phyloP scores from a whole-genome alignment of 306 rosid species.

The Abrus pulchellus region DNA sequence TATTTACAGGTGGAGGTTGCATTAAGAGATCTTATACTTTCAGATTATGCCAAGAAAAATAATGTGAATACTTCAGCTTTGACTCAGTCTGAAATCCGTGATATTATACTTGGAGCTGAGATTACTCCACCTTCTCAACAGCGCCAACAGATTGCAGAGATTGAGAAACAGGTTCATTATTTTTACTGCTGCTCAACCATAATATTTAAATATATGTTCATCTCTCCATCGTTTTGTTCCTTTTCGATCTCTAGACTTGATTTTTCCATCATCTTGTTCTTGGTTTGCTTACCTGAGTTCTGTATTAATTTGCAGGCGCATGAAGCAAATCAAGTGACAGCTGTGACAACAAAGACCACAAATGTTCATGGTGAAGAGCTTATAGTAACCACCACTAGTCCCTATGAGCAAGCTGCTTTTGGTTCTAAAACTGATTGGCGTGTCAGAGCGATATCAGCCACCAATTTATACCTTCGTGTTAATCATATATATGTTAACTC shows the following conservation, averaged over 20 bases:
- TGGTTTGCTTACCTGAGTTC: slow-evolving; percentile 11
- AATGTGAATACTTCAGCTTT: slow-evolving; percentile 97
- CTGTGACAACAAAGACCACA: slow-evolving; percentile 91
- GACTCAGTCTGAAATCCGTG: slow-evolving; percentile 99
- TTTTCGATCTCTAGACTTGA: not conserved
- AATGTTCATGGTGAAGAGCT: slow-evolving; percentile 98
- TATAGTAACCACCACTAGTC: slow-evolving; percentile 95
- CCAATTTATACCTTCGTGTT: slow-evolving; percentile 95
- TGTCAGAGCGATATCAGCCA: slow-evolving; percentile 99
- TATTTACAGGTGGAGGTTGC: slow-evolving; percentile 96
- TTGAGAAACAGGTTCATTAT: slow-evolving; percentile 88
- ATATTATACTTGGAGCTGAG: slow-evolving; percentile 98
- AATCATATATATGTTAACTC: slow-evolving; percentile 98
- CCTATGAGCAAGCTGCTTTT: slow-evolving; percentile 94
- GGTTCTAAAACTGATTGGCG: slow-evolving; percentile 99
- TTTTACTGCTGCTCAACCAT: slow-evolving; percentile 16
- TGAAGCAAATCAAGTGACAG: slow-evolving; percentile 93
- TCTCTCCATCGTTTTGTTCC: not conserved
- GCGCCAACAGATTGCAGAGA: slow-evolving; percentile 98
- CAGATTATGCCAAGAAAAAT: slow-evolving; percentile 99
- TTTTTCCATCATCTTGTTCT: not conserved
- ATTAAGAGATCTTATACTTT: slow-evolving; percentile 93
- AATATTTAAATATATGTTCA: not conserved
- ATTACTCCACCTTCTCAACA: slow-evolving; percentile 99
- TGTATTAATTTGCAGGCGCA: slow-evolving; percentile 66